Evolutionary conservation across 169 alveolate genomes (phyloP).

Genomic region (Neospora caninum): DNA sequence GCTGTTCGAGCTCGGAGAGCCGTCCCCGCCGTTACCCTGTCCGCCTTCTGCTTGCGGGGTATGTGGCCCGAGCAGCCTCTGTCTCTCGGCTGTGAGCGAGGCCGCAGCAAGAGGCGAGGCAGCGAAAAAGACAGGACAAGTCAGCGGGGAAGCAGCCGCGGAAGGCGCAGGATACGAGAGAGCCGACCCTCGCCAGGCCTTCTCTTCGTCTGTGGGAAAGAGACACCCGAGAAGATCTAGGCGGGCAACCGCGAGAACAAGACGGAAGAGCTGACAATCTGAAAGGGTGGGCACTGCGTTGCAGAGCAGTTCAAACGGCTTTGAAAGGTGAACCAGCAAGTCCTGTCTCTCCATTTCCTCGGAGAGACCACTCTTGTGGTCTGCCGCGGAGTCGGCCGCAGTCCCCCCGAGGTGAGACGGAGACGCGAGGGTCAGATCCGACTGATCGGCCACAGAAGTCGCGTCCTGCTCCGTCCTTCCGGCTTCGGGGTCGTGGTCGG

Average conservation of each 20-base stretch:
- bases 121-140: too few species aligned
- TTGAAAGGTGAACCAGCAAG: not conserved
- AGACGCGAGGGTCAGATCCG: not conserved
- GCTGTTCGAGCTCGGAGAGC: too few species aligned
- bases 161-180: too few species aligned
- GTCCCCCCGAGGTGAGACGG: not conserved
- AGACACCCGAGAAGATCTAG: conserved; percentile 13
- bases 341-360: not conserved
- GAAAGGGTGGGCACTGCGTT: not conserved
- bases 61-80: too few species aligned
- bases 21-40: too few species aligned
- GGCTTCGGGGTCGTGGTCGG: not conserved
- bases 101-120: too few species aligned
- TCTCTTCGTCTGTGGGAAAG: not conserved
- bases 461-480: not conserved
- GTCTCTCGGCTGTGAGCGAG: too few species aligned
- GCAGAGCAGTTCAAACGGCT: not conserved
- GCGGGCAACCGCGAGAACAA: conserved; percentile 5
- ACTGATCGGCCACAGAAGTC: too few species aligned
- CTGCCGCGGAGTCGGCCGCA: not conserved
- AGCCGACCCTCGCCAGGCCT: not conserved
- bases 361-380: not conserved
- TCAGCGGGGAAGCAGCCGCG: too few species aligned
- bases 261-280: not conserved
- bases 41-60: too few species aligned